These are phyloP conservation scores for Scortechinia acanthostroma DNA, from an alignment of 2,329 filamentous ascomycete species.

Conservation along the genomic window DNA sequence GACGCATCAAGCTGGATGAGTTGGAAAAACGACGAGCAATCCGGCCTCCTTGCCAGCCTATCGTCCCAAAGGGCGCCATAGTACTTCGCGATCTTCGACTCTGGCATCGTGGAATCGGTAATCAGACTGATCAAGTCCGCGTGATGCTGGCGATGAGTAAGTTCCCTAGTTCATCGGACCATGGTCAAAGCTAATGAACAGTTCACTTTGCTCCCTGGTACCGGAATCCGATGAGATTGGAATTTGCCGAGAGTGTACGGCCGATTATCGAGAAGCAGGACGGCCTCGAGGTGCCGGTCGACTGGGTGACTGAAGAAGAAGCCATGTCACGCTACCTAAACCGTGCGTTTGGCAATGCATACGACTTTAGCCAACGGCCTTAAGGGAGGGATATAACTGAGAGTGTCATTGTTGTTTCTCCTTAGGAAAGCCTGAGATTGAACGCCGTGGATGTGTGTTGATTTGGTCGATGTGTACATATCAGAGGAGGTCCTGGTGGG, in stretches of 20 bases:
- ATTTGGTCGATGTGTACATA: too few species aligned
- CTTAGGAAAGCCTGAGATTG: too few species aligned
- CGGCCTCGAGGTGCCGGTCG: conserved; percentile 38
- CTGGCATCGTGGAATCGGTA: conserved; percentile 61
- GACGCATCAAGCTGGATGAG: conserved; percentile 31
- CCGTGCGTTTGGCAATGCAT: conserved; percentile 51
- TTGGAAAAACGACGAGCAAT: conserved; percentile 24
- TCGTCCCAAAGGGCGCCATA: conserved; percentile 42
- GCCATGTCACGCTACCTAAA: conserved; percentile 39
- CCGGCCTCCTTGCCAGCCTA: conserved; percentile 37
- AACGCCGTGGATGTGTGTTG: too few species aligned
- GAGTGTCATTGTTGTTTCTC: too few species aligned
- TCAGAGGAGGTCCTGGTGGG: too few species aligned
- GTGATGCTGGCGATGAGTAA: conserved; percentile 48
- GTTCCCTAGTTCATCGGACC: conserved; percentile 2
- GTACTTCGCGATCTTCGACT: conserved; percentile 50
- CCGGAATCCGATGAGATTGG: conserved; percentile 44
- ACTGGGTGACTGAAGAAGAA: conserved; percentile 33
- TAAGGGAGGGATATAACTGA: too few species aligned
- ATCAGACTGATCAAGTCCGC: conserved; percentile 35
- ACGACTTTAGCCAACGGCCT: conserved; percentile 56
- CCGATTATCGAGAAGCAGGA: conserved; percentile 29
- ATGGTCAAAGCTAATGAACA: conserved; percentile 1
- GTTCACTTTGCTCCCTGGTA: conserved; percentile 51
- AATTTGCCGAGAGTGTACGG: conserved; percentile 39